Base-by-base conservation (phyloP, 2,329 filamentous ascomycete genomes). In the Ophiostoma sp. region DNA sequence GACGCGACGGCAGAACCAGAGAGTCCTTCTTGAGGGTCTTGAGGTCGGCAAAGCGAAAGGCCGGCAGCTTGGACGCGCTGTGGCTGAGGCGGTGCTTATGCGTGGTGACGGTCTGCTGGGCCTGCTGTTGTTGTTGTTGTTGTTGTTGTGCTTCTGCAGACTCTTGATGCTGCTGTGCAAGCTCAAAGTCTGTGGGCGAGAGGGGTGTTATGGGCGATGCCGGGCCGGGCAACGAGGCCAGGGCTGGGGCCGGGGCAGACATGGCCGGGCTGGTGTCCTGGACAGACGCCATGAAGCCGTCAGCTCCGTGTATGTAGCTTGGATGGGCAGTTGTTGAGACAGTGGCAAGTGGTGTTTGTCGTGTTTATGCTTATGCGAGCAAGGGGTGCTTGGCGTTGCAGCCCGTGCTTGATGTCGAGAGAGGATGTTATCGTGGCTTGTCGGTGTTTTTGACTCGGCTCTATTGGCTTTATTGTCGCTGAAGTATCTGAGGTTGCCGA, bases 41-140 rank as follows among this genome's bases (percentile, higher is more conserved):
- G 70, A 83, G 78, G 77, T 86, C 84, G 73, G 80, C 82, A 75
- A 85, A 84, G 71, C 84, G 84, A 76, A 83, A 85, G 31, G 84
- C 81, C 36, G 85, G 84, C 73, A 86, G 78, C 74, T 86, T 86
- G 72, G 84, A 86, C 54, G 84, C 82, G 75, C 81, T 86, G 77
- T 86, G 82, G 76, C 76, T 83, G 73, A 84, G 83, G 69, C 84
- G 83, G 77, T 86, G 84, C 64, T 33, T 27, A 33, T 64, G 60
- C 27, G 33, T 13, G 17, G 31, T 64, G 33, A 17, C 15, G 33
- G 60, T 36, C 39, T 41, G 39, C 15, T 41, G 39, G 10, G 60
- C 23, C 8, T 57, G 52, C 4, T 6, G 20, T 57, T 31, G 27
- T 11, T 13, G 23, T 15, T n/a, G n/a, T n/a, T n/a, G 52, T 27